These are phyloP conservation scores for Globisporangium nodosum DNA, from an alignment of 352 stramenopile species.

Conservation along the genomic window DNA sequence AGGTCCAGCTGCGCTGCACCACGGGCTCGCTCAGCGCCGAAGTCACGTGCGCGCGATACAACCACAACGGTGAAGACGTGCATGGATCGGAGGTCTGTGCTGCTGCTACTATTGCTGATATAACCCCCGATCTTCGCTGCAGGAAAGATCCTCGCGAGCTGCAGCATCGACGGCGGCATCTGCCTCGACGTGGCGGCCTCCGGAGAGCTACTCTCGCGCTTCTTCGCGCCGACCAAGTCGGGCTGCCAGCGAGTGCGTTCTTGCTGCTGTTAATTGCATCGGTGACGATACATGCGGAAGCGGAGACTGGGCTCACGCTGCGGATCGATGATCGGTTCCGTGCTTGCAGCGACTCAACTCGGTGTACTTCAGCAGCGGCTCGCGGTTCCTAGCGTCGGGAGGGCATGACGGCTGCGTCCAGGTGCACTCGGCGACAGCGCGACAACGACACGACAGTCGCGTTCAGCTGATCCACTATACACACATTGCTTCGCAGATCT, in stretches of 20 bases:
- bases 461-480: neutral
- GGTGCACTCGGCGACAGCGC: slow-evolving; percentile 11
- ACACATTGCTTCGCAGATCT: slow-evolving; percentile 25
- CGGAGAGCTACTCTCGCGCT: slow-evolving; percentile 53
- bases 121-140: neutral
- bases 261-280: neutral
- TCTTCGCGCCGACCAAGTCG: slow-evolving; percentile 47
- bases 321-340: neutral
- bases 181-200: slow-evolving; percentile 49
- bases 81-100: neutral
- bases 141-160: slow-evolving; percentile 63
- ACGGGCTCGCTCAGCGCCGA: slow-evolving; percentile 49
- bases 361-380: slow-evolving; percentile 69
- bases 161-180: slow-evolving; percentile 51
- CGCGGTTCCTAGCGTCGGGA: slow-evolving; percentile 56
- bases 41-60: slow-evolving; percentile 56
- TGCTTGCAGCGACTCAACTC: slow-evolving; percentile 46
- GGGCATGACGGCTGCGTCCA: slow-evolving; percentile 50
- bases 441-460: too few species aligned
- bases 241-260: slow-evolving; percentile 28
- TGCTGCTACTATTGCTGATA: neutral
- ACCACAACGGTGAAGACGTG: slow-evolving; percentile 39
- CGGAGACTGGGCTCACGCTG: neutral
- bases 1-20: slow-evolving; percentile 32
- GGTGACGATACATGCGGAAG: neutral